Evolutionary conservation across 345 rosid species (phyloP).

Genomic region (Abelmoschus esculentus): DNA sequence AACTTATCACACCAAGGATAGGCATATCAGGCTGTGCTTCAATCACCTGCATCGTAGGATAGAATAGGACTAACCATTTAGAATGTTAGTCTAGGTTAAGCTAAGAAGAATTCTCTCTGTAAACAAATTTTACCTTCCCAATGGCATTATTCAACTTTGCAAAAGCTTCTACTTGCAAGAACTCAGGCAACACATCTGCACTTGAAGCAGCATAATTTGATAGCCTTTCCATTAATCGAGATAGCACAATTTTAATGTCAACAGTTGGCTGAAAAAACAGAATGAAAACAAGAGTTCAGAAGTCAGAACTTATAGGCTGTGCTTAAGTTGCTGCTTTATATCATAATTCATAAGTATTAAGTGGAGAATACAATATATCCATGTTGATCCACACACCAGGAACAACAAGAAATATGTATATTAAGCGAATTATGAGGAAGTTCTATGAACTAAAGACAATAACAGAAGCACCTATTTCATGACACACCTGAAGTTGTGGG

Average conservation of each 20-base stretch:
- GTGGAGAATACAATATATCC: neutral
- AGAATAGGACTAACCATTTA: neutral
- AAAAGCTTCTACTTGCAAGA: constrained; percentile 98
- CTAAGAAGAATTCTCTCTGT: constrained; percentile 21
- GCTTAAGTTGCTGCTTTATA: neutral
- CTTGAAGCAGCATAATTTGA: constrained; percentile 91
- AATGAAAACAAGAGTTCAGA: constrained; percentile 9
- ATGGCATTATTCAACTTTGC: constrained; percentile 91
- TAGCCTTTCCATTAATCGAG: constrained; percentile 96
- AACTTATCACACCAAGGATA: constrained; percentile 77
- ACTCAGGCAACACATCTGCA: constrained; percentile 80
- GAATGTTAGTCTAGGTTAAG: neutral
- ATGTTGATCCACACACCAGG: neutral
- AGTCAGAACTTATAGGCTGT: neutral
- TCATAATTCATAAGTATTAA: neutral
- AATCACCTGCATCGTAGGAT: constrained; percentile 59
- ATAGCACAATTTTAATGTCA: constrained; percentile 92
- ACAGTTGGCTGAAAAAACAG: constrained; percentile 60
- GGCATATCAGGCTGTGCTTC: constrained; percentile 97
- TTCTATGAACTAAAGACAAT: neutral
- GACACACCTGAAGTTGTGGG: constrained; percentile 88
- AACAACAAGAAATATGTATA: neutral
- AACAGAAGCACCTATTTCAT: neutral
- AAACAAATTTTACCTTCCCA: constrained; percentile 58
- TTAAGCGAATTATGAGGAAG: neutral